These are phyloP conservation scores for Podospora didyma DNA, from an alignment of 495 filamentous ascomycete species.

Conservation along the genomic window DNA sequence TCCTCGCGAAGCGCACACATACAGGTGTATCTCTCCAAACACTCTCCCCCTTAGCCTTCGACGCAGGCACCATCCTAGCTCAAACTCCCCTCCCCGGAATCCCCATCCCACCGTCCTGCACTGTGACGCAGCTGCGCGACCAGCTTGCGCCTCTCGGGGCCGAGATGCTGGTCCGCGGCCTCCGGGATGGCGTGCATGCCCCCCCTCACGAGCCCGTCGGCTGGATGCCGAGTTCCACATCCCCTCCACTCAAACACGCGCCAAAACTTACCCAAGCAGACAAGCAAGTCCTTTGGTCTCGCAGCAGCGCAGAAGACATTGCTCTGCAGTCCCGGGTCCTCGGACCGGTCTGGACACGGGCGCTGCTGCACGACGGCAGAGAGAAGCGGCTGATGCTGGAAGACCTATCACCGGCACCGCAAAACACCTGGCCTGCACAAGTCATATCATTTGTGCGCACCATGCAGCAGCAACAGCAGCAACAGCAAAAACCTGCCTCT, in stretches of 20 bases:
- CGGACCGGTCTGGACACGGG: constrained; percentile 23
- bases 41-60: constrained; percentile 68
- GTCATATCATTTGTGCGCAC: neutral
- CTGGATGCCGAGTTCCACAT: neutral
- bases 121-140: constrained; percentile 20
- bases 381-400: constrained; percentile 27
- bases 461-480: neutral
- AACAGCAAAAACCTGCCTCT: neutral
- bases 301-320: constrained; percentile 6
- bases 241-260: constrained; percentile 23
- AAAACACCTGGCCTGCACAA: neutral
- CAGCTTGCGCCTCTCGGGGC: constrained; percentile 51
- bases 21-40: constrained; percentile 85
- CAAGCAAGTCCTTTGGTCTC: constrained; percentile 25
- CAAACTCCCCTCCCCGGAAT: constrained; percentile 46
- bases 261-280: constrained; percentile 37
- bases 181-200: constrained; percentile 58
- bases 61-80: constrained; percentile 68
- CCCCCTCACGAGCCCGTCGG: constrained; percentile 47
- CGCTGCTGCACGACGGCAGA: neutral
- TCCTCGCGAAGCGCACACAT: constrained; percentile 51
- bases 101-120: constrained; percentile 12
- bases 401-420: neutral
- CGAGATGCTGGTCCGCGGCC: constrained; percentile 56
- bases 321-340: constrained; percentile 7